Evolutionary conservation across 1,284 basidiomycete genomes (phyloP).

Genomic region (Volvariella volvacea): DNA sequence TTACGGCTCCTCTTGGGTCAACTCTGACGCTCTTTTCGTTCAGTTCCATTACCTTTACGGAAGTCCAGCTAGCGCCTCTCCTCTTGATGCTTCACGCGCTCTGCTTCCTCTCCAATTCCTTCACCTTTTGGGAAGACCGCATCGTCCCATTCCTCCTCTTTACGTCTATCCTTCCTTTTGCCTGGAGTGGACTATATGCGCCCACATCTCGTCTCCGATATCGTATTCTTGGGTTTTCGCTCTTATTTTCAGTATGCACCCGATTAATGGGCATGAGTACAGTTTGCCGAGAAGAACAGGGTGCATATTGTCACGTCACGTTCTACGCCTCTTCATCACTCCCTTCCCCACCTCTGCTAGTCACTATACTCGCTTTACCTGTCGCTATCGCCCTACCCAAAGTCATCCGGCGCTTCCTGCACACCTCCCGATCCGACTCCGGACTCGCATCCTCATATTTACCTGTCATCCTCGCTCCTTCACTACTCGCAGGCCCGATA

Average conservation of each 20-base stretch:
- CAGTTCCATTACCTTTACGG: constrained; percentile 20
- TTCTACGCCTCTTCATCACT: constrained; percentile 75
- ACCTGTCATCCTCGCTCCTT: constrained; percentile 47
- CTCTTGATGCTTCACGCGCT: constrained; percentile 63
- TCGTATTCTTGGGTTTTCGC: constrained; percentile 69
- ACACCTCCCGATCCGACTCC: constrained; percentile 66
- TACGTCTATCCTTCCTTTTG: constrained; percentile 35
- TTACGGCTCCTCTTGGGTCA: constrained; percentile 34
- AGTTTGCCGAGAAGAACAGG: constrained; percentile 93
- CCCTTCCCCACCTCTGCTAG: constrained; percentile 52
- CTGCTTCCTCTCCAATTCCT: constrained; percentile 87
- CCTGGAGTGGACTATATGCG: constrained; percentile 56
- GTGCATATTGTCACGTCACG: constrained; percentile 79
- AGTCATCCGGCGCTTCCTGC: constrained; percentile 51
- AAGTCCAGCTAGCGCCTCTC: constrained; percentile 23
- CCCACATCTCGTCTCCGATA: constrained; percentile 65
- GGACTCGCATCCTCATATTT: constrained; percentile 67
- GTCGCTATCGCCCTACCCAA: constrained; percentile 53
- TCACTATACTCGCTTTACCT: constrained; percentile 52
- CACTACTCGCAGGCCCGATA: constrained; percentile 49
- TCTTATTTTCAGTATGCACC: constrained; percentile 62
- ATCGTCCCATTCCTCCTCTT: constrained; percentile 71
- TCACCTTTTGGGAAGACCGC: constrained; percentile 93
- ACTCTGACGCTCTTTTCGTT: constrained; percentile 31
- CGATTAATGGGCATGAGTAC: constrained; percentile 74